A percentile compares a stretch with the other conserved stretches of the same genome.
Evolutionary conservation across 352 stramenopile genomes (phyloP).

Genomic region (Pythium scleroteichum): DNA sequence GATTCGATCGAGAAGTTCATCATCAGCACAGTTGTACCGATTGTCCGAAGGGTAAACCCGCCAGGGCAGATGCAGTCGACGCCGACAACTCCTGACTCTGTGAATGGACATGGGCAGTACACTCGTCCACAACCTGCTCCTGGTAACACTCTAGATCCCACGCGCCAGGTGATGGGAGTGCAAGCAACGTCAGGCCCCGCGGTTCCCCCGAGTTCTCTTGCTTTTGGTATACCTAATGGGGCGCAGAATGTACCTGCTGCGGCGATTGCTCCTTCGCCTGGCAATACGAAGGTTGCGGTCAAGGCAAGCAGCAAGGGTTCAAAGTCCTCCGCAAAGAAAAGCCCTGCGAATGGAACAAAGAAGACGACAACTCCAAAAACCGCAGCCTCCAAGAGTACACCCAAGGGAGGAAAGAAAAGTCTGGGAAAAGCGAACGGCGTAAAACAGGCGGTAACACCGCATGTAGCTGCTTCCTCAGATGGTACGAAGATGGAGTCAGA

Average conservation of each 20-base stretch:
- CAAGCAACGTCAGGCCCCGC: not conserved
- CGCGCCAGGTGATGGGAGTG: conserved; percentile 7
- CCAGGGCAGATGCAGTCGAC: conserved; percentile 8
- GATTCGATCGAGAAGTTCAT: conserved; percentile 84
- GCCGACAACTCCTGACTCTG: conserved; percentile 3
- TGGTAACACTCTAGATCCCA: not conserved
- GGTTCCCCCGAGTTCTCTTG: not conserved
- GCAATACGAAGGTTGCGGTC: conserved; percentile 4
- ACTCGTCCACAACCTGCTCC: conserved; percentile 2
- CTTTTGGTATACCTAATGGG: not conserved
- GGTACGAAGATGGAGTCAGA: no score
- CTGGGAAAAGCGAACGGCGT: not conserved
- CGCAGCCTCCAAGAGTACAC: conserved; percentile 12
- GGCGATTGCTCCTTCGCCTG: not conserved
- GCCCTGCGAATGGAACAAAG: conserved; percentile 19
- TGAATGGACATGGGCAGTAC: not conserved
- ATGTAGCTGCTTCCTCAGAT: not conserved
- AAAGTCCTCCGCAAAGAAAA: conserved; percentile 25
- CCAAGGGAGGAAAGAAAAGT: conserved; percentile 29
- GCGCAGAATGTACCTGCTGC: no score
- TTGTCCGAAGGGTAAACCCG: conserved; percentile 62
- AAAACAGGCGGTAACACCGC: conserved; percentile 8
- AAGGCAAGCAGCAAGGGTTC: conserved; percentile 20
- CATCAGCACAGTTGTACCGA: conserved; percentile 71
- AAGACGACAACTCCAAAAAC: conserved; percentile 21